Conservation (phyloP, 2,329 filamentous ascomycete genomes). For the Pseudogymnoascus sp. region DNA sequence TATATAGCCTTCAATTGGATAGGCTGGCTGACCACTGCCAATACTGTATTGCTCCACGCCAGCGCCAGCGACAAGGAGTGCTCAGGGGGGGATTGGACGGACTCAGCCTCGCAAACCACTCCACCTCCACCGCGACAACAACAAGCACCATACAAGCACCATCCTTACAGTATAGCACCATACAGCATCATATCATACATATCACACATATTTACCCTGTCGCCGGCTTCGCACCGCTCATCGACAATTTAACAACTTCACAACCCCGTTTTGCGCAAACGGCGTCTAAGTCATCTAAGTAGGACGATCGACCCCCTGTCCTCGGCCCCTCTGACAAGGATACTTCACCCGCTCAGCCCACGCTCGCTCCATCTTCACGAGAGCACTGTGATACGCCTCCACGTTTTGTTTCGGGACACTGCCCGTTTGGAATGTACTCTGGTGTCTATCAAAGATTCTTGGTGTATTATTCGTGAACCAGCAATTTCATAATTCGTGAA, state of each 20-base stretch:
- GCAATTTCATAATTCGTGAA: neutral
- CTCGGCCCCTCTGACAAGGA: neutral
- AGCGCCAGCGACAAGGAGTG: neutral
- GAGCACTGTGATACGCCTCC: neutral
- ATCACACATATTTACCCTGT: neutral
- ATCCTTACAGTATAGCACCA: neutral
- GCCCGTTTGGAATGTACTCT: neutral
- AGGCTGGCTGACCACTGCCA: neutral
- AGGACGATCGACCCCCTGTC: slow-evolving; percentile 2
- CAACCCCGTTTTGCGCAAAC: slow-evolving; percentile 1
- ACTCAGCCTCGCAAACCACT: neutral
- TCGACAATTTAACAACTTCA: neutral
- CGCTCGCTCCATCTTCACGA: neutral
- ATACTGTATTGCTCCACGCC: neutral
- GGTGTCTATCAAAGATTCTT: neutral
- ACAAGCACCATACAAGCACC: neutral
- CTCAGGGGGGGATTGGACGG: no score
- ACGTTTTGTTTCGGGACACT: slow-evolving; percentile 3
- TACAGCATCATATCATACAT: neutral
- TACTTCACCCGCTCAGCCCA: neutral
- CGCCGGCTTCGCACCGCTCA: neutral
- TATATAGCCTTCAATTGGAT: neutral
- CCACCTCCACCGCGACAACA: neutral
- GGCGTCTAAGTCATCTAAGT: slow-evolving; percentile 2
- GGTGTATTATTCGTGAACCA: neutral